A percentile compares a stretch with the other conserved stretches of the same genome.
Conservation (phyloP, 176 grass and related monocot species). For the Stipa capillata region DNA sequence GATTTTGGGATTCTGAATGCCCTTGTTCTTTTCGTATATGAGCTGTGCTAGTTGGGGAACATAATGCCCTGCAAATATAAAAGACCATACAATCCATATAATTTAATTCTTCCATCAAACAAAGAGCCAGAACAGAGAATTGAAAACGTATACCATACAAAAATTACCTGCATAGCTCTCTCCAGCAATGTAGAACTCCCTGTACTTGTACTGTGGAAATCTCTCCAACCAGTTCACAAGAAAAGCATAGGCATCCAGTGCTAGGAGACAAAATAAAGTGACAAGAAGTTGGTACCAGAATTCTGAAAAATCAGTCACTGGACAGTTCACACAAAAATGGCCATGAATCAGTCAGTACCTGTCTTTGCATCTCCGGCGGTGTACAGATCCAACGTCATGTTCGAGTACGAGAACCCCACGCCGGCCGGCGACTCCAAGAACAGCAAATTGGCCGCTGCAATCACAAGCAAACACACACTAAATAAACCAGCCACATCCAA, state of each 20-base stretch:
- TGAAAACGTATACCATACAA: not conserved
- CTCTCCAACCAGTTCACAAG: slow-evolving; percentile 85
- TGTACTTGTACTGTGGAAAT: slow-evolving; percentile 80
- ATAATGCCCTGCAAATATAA: slow-evolving; percentile 70
- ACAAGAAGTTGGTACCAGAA: slow-evolving; percentile 5
- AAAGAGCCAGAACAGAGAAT: not conserved
- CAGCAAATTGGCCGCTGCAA: slow-evolving; percentile 81
- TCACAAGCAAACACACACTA: not conserved
- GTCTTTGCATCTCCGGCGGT: slow-evolving; percentile 71
- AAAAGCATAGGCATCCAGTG: slow-evolving; percentile 76
- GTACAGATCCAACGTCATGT: slow-evolving; percentile 76
- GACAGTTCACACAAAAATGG: slow-evolving; percentile 4
- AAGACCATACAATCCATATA: not conserved
- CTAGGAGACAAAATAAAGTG: slow-evolving; percentile 33
- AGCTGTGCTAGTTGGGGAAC: slow-evolving; percentile 81
- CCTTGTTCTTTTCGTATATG: slow-evolving; percentile 60
- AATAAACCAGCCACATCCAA: slow-evolving; percentile 14
- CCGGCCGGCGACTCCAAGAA: slow-evolving; percentile 95
- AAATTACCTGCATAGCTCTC: slow-evolving; percentile 86
- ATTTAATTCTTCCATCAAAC: not conserved
- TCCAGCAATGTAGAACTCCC: slow-evolving; percentile 93
- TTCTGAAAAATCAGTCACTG: not conserved
- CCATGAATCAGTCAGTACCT: slow-evolving; percentile 29
- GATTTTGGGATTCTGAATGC: slow-evolving; percentile 48
- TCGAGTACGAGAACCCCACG: slow-evolving; percentile 95